Evolutionary conservation across 163 green algal genomes (phyloP).

Genomic region (Volvox carteri): DNA sequence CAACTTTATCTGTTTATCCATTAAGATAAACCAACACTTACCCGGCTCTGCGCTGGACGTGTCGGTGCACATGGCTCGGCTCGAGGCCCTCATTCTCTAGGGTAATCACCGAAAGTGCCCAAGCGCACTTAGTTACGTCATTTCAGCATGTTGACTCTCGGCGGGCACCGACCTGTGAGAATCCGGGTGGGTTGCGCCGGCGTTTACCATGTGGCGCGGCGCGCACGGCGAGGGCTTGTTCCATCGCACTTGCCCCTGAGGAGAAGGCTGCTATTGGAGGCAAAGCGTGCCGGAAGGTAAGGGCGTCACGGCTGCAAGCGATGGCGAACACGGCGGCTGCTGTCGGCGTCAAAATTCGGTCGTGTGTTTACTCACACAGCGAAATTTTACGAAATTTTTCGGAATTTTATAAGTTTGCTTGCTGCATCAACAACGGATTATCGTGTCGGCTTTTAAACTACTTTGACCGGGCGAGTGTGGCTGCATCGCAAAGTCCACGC

Average conservation of each 20-base stretch:
- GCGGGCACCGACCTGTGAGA: not conserved
- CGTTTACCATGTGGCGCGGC: not conserved
- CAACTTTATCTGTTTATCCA: not conserved
- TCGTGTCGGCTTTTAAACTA: no score
- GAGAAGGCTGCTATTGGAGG: not conserved
- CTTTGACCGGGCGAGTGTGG: no score
- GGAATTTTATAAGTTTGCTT: no score
- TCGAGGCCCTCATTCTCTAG: not conserved
- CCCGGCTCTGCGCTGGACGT: not conserved
- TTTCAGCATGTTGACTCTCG: slow-evolving; percentile 17
- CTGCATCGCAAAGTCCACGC: no score
- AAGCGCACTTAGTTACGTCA: not conserved
- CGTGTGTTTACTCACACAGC: not conserved
- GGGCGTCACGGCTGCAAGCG: not conserved
- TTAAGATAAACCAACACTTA: not conserved
- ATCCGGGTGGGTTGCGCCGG: slow-evolving; percentile 13
- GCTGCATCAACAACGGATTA: no score
- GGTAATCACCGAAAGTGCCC: not conserved
- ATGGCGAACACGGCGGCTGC: slow-evolving; percentile 5
- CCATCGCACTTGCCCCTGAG: not conserved
- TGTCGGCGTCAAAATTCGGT: slow-evolving; percentile 31
- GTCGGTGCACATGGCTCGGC: not conserved
- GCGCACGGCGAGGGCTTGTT: not conserved
- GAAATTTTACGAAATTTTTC: no score
- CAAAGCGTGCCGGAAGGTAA: slow-evolving; percentile 34